A percentile compares a stretch with the other conserved stretches of the same genome.
phyloP scores from a whole-genome alignment of 1,284 basidiomycete species.

The Stereum hirsutum region DNA sequence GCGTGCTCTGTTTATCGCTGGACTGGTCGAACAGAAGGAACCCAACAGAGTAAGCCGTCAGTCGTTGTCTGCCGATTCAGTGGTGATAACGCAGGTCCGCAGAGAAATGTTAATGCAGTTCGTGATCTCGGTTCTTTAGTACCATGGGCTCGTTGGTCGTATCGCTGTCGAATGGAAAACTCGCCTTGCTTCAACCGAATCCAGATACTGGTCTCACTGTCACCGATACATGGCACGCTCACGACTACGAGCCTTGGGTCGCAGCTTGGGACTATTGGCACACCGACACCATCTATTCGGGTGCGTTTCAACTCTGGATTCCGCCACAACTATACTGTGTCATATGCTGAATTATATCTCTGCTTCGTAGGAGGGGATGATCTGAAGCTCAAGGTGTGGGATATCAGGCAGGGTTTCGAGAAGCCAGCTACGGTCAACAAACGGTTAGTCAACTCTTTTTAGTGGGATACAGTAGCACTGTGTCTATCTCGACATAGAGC shows the following conservation, averaged over 20 bases:
- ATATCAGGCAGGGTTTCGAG: slow-evolving; percentile 58
- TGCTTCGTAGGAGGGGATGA: slow-evolving; percentile 85
- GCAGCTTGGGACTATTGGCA: slow-evolving; percentile 87
- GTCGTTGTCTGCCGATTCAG: too few relatives aligned
- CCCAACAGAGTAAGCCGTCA: slow-evolving; percentile 16
- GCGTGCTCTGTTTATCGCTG: slow-evolving; percentile 74
- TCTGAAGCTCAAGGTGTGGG: slow-evolving; percentile 86
- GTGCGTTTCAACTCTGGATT: slow-evolving; percentile 26
- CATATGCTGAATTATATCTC: background rate
- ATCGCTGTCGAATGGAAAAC: slow-evolving; percentile 72
- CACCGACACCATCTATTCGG: slow-evolving; percentile 74
- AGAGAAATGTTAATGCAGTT: background rate
- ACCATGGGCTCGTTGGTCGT: slow-evolving; percentile 52
- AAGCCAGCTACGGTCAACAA: slow-evolving; percentile 68
- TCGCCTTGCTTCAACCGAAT: slow-evolving; percentile 50
- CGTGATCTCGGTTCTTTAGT: slow-evolving; percentile 22
- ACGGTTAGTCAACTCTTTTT: slow-evolving; percentile 33
- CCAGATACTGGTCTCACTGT: slow-evolving; percentile 33
- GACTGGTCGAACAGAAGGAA: slow-evolving; percentile 75
- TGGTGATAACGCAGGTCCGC: too few relatives aligned
- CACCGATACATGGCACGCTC: slow-evolving; percentile 70
- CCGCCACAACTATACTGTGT: background rate
- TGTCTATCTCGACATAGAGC: slow-evolving; percentile 3
- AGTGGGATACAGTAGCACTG: background rate
- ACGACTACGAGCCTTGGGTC: slow-evolving; percentile 94